phyloP scores from a whole-genome alignment of 768 basidiomycete species.

The Calocera viscosa region DNA sequence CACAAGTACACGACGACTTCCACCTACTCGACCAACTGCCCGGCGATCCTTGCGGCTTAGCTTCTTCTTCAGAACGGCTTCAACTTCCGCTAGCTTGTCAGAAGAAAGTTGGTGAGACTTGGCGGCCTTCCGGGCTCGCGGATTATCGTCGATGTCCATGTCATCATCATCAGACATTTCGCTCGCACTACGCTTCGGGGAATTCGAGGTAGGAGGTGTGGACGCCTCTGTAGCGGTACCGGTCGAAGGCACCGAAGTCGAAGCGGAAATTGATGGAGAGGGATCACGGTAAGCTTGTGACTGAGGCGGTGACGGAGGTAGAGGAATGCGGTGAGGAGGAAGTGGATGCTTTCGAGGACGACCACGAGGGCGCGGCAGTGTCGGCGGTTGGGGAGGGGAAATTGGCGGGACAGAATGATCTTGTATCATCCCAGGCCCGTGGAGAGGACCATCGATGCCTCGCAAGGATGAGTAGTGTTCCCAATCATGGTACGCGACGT shows the following conservation, averaged over 20 bases:
- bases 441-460: conserved; percentile 70
- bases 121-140: not conserved
- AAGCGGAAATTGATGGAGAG: not conserved
- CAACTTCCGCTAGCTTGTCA: not conserved
- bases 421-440: conserved; percentile 31
- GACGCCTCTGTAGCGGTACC: not conserved
- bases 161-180: not conserved
- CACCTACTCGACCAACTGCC: not conserved
- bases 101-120: not conserved
- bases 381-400: not conserved
- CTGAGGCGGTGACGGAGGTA: not conserved
- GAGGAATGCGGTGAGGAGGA: not conserved
- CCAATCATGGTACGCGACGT: conserved; percentile 92
- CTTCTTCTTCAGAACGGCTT: conserved; percentile 1
- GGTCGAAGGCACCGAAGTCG: not conserved
- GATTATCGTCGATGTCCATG: not conserved
- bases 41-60: not conserved
- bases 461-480: conserved; percentile 93
- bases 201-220: not conserved
- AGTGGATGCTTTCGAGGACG: conserved; percentile 2
- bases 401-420: not conserved
- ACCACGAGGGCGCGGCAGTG: not conserved
- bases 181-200: not conserved
- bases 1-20: not conserved
- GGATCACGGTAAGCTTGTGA: conserved; percentile 2